Base-by-base conservation (phyloP, 1,284 basidiomycete genomes). In the Austroboletus niveus region DNA sequence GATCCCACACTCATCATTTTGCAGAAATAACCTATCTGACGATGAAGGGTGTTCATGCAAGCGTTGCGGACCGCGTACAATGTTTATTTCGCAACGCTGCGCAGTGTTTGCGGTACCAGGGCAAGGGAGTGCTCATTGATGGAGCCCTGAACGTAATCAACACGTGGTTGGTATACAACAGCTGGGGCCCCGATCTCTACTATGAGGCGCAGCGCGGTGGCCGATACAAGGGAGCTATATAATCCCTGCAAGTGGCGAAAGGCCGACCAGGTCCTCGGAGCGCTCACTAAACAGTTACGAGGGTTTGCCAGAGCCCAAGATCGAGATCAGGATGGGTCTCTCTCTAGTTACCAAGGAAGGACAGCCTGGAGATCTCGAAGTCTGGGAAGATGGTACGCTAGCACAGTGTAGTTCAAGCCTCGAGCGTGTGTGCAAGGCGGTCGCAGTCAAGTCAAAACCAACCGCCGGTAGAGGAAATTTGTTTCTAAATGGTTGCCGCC, bases 111-210 rank as follows among this genome's bases (percentile, higher is more conserved):
- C 22, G 22, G 22, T 24, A 3, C 22, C 22, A 24, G 22, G 22
- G 22, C 22, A 24, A 24, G 22, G 22, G 22, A 24, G 22, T 24
- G 22, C 22, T 24, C 22, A 5, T 5, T 24, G 22, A 24, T 24
- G 22, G 22, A 24, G 22, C 22, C 22, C 22, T 24, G 22, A 24
- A 24, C 22, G 22, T 24, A 24, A 42, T 66, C 60, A 45, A 51
- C 56, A 48, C 54, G 59, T 61, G 60, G 30, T 22, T 24, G 9
- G 11, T 30, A 30, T 12, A 42, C 41, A n/a, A 30, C 15, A n/a
- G 30, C 12, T 5, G 22, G 22, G 9, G 40, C 15, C 34, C 17
- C 46, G 42, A 17, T 24, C 47, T 40, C 41, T 38, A 17, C 36
- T 46, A 31, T 12, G 34, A 38, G 5, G 30, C 14, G 43, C 34